Conservation (phyloP, 306 rosid genomes). For the Lathyrus sativus region DNA sequence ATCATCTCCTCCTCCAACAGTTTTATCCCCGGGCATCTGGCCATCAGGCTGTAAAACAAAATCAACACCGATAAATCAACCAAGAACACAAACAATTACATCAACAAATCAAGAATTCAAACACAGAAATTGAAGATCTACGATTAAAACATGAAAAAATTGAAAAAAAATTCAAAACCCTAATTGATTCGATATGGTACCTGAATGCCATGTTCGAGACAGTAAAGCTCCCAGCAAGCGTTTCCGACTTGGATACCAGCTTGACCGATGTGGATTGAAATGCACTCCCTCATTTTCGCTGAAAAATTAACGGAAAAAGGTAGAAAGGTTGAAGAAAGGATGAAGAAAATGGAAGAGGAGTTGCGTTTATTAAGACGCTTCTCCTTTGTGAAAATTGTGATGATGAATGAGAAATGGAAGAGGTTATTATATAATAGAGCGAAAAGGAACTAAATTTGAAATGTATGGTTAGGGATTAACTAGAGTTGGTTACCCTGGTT, state of each 20-base stretch:
- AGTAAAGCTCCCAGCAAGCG: conserved; percentile 86
- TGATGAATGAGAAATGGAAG: background rate
- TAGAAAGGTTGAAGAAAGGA: background rate
- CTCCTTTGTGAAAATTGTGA: conserved; percentile 5
- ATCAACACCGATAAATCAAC: background rate
- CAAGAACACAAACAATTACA: no score
- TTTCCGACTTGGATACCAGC: conserved; percentile 91
- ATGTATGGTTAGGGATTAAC: conserved; percentile 43
- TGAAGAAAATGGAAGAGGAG: background rate
- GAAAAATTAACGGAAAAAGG: conserved; percentile 5
- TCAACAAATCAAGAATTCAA: background rate
- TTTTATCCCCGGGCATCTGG: conserved; percentile 81
- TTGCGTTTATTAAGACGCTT: conserved; percentile 85
- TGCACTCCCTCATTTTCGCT: conserved; percentile 81
- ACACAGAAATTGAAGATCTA: background rate
- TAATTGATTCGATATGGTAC: conserved; percentile 17
- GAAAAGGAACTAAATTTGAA: conserved; percentile 36
- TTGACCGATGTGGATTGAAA: conserved; percentile 82
- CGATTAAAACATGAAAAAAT: no score
- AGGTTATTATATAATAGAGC: conserved; percentile 26
- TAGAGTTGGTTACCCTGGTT: conserved; percentile 49
- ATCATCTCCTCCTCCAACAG: conserved; percentile 84
- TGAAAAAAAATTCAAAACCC: background rate
- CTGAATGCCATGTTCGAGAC: conserved; percentile 82
- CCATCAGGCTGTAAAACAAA: conserved; percentile 64